Base-by-base conservation (phyloP, 2,329 filamentous ascomycete species). In the Beauveria pseudobassiana region DNA sequence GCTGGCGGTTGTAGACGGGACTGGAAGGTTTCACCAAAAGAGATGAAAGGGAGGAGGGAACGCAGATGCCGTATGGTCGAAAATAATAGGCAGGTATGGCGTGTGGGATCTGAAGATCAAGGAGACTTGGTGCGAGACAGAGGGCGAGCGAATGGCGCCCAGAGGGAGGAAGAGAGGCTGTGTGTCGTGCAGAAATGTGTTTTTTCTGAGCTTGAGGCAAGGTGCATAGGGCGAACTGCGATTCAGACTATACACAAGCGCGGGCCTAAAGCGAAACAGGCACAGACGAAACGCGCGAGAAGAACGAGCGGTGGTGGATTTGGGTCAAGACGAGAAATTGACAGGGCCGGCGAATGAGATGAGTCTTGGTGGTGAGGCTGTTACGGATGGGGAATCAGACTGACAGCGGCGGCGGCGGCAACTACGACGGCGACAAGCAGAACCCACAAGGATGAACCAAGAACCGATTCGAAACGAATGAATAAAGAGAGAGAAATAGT, bases 151-250 rank as follows among this genome's bases (percentile, higher is more conserved):
- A 50, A 20, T 28, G 56, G 34, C n/a, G 30, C 34, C 56, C 22
- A 22, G 45, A 59, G 45, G 56, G 45, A 59, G 56, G 56, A 43
- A 50, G 55, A 59, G 56, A 59, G 56, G 28, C 30, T 20, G 30
- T 58, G 52, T 43, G 55, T 58, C 30, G 56, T 59, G 45, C 56
- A 50, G 34, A 59, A 59, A 50, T 42, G 46, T 59, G 56, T 30
- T 59, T 50, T 59, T 59, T 50, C 46, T 59, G 45, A 57, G 54
- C 53, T 55, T 28, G 56, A 42, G 14, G 45, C 45, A 22, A 50
- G 34, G 6, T 18, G n/a, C 8, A 10, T n/a, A 50, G 22, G 55
- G 30, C 18, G 24, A 46, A 42, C 30, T 42, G 56, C 28, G 45
- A 58, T 58, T 58, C 20, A 38, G 34, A 30, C 50, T 59, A 42